Evolutionary conservation across 441 rosid species (phyloP).

Genomic region (Macaranga tanarius): DNA sequence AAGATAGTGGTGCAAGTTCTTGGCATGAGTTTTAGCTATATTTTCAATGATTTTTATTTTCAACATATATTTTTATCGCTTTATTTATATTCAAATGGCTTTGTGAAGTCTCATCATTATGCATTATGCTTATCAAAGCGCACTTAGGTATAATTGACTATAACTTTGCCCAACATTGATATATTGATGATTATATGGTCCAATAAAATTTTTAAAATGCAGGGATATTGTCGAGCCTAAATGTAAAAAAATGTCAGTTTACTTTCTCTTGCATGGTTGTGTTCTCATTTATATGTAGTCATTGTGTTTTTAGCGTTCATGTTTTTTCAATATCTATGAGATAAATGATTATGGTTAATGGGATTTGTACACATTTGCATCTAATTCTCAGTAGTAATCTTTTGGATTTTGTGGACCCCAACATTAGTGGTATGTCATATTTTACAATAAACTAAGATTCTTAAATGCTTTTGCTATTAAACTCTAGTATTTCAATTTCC

Average conservation of each 20-base stretch:
- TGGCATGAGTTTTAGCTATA: neutral
- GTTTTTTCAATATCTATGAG: constrained; percentile 37
- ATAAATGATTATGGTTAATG: constrained; percentile 77
- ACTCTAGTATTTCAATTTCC: constrained; percentile 16
- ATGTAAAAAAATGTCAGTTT: constrained; percentile 3
- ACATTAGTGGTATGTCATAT: constrained; percentile 75
- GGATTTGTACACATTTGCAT: constrained; percentile 79
- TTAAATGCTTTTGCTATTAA: constrained; percentile 10
- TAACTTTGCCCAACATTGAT: neutral
- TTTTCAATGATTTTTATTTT: neutral
- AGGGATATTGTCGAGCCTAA: neutral
- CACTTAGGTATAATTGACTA: neutral
- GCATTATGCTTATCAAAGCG: neutral
- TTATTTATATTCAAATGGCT: neutral
- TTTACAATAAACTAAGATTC: constrained; percentile 3
- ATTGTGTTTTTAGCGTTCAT: constrained; percentile 5
- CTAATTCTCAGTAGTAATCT: constrained; percentile 70
- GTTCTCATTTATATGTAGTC: neutral
- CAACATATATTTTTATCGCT: neutral
- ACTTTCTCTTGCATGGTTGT: neutral
- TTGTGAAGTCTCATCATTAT: neutral
- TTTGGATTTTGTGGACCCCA: constrained; percentile 98
- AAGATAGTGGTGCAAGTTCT: neutral
- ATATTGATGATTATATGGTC: neutral
- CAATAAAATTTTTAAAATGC: neutral